phyloP scores from a whole-genome alignment of 2,329 filamentous ascomycete genomes.

The Hypoxylon sp. region DNA sequence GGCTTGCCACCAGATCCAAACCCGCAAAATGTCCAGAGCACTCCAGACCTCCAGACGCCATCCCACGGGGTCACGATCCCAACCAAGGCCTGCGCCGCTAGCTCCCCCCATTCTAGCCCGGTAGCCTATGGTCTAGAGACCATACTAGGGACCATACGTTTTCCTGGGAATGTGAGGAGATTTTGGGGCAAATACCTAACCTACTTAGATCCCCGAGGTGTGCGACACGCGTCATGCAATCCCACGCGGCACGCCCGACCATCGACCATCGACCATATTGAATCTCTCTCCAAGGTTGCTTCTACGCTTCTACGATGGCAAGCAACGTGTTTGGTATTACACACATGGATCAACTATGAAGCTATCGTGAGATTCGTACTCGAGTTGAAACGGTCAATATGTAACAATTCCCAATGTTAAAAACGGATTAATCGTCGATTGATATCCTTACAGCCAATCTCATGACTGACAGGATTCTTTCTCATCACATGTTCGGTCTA shows the following conservation, averaged over 20 bases:
- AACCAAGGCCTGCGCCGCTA: slow-evolving; percentile 12
- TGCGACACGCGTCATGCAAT: slow-evolving; percentile 30
- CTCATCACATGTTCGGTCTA: slow-evolving; percentile 31
- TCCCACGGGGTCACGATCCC: slow-evolving; percentile 32
- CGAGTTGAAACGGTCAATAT: neutral
- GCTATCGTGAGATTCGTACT: slow-evolving; percentile 20
- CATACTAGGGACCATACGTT: slow-evolving; percentile 24
- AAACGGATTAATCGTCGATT: neutral
- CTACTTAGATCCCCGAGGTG: slow-evolving; percentile 25
- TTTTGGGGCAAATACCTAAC: slow-evolving; percentile 10
- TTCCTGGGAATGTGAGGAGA: slow-evolving; percentile 21
- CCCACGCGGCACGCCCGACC: slow-evolving; percentile 28
- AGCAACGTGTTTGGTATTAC: slow-evolving; percentile 15
- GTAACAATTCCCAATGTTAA: neutral
- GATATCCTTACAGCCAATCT: neutral
- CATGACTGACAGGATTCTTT: neutral
- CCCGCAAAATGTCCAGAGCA: slow-evolving; percentile 39
- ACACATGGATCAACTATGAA: slow-evolving; percentile 15
- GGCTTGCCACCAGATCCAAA: slow-evolving; percentile 19
- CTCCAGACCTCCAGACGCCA: slow-evolving; percentile 30
- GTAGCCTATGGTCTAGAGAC: too few species aligned
- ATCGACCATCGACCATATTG: too few species aligned
- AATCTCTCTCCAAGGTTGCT: neutral
- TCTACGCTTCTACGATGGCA: neutral
- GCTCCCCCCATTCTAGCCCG: slow-evolving; percentile 13